Conservation (phyloP, 2,329 filamentous ascomycete species). For the Aquanectria penicillioides region DNA sequence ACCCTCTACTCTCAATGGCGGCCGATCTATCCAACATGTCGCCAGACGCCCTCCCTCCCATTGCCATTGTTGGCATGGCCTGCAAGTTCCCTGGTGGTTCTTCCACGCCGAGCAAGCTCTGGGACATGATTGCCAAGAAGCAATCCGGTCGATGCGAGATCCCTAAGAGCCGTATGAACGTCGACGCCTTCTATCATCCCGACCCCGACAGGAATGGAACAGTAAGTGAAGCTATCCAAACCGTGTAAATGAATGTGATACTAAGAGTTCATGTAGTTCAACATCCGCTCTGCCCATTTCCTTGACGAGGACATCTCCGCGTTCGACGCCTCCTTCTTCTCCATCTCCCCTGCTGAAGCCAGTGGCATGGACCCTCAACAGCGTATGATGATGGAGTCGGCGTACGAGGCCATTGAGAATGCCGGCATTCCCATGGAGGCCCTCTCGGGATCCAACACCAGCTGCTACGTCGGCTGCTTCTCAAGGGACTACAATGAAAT, state of each 20-base stretch:
- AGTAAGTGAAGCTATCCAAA: background rate
- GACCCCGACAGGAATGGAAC: constrained; percentile 15
- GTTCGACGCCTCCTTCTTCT: constrained; percentile 35
- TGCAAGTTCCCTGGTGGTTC: constrained; percentile 34
- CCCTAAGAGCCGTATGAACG: constrained; percentile 4
- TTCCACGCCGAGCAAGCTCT: constrained; percentile 29
- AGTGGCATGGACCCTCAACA: constrained; percentile 35
- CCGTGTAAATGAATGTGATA: too few species aligned
- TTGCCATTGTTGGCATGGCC: constrained; percentile 37
- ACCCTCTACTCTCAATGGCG: background rate
- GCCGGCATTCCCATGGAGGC: constrained; percentile 40
- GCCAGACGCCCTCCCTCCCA: constrained; percentile 5
- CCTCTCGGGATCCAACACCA: constrained; percentile 7
- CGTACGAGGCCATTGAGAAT: constrained; percentile 29
- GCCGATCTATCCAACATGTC: constrained; percentile 1
- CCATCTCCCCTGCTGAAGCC: constrained; percentile 34
- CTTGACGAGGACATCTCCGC: constrained; percentile 12
- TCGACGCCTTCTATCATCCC: constrained; percentile 16
- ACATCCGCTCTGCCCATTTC: constrained; percentile 9
- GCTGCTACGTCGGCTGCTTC: constrained; percentile 20
- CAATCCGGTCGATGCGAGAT: background rate
- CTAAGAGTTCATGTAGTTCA: background rate
- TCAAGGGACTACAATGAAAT: constrained; percentile 19
- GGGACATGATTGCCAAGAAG: constrained; percentile 17
- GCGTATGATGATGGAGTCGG: constrained; percentile 30